Conservation (phyloP, 2,329 filamentous ascomycete species). For the Fusarium globosum region DNA sequence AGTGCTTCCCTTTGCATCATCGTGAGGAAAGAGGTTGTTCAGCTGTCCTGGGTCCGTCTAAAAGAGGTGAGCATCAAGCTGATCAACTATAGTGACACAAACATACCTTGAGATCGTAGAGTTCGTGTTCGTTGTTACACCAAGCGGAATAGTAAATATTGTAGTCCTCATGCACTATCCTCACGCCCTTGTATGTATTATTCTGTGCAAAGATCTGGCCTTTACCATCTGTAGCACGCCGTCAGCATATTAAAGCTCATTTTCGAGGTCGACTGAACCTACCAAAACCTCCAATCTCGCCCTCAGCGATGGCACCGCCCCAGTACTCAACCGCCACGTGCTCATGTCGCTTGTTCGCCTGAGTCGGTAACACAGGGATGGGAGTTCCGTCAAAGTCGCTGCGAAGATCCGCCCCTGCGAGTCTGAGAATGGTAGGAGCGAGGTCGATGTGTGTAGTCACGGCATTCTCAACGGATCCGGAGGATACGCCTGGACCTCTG, state of each 20-base stretch:
- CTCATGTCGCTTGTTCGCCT: constrained; percentile 54
- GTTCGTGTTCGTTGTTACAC: constrained; percentile 75
- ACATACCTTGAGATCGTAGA: constrained; percentile 68
- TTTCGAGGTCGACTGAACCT: background rate
- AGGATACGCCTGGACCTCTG: constrained; percentile 63
- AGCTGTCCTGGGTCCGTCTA: constrained; percentile 65
- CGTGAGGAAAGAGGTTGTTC: constrained; percentile 53
- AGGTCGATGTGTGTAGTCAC: constrained; percentile 73
- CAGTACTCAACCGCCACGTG: constrained; percentile 70
- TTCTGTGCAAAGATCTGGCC: constrained; percentile 42
- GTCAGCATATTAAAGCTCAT: constrained; percentile 4
- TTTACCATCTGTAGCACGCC: constrained; percentile 28
- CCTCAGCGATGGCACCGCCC: constrained; percentile 57
- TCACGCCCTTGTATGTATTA: constrained; percentile 71
- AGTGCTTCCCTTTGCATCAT: background rate
- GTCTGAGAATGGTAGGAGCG: constrained; percentile 67
- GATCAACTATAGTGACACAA: fast-evolving
- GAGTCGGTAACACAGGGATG: constrained; percentile 55
- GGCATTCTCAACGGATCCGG: constrained; percentile 52
- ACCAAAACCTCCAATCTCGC: constrained; percentile 46
- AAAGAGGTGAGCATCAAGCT: constrained; percentile 5
- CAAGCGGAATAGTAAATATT: constrained; percentile 75
- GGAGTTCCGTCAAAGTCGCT: constrained; percentile 67
- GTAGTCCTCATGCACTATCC: constrained; percentile 65
- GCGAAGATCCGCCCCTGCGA: constrained; percentile 54